Evolutionary conservation across 2,329 filamentous ascomycete species (phyloP), one percentile per base, ranked within the genome.

Genomic region (Fusarium coffeatum): DNA sequence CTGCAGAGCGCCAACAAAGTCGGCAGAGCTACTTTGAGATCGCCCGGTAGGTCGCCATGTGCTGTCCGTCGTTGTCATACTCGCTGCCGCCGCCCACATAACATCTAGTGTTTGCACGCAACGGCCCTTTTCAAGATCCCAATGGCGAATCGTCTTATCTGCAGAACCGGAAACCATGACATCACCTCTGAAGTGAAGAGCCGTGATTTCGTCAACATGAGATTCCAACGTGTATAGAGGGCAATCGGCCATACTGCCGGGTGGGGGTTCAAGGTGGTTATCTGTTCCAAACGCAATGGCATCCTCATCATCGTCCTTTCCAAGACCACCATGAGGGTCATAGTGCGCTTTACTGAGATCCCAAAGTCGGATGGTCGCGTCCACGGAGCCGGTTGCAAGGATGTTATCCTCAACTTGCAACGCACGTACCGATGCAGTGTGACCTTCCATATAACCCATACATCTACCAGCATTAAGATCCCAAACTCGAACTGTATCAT

Each of bases 51-150:
- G 90, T 66, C 93, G 88, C 94, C 94, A 98, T 64, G 83, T 81
- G 51, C 83, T 83, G 56, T 89, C 88, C 48, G 85, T 86, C 4
- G 87, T 85, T 53, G 86, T 86, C 58, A 93, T 86, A 8, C 88
- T 90, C 41, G 90, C 89, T 4, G 96, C 94, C 7, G 96, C 94
- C 12, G 96, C 96, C 96, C 96, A 99, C 79, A 99, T 92, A 9
- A 99, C 95, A 80, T 99, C 96, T 50, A 99, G 85, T 5, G 96
- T 99, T 81, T 99, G 96, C 56, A 99, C 93, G 79, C 96, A 98
- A 50, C 96, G 92, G n/a, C 96, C 96, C 79, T 94, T 98, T 75
- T 95, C 93, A 51, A 99, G 86, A 83, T 99, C 96, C 96, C 96
- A 99, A 79, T 99, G 96, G 46, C 96, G 90, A 58, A 99, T 85